Percentiles rank a stretch among this genome's conserved stretches.
Evolutionary conservation across 768 basidiomycete genomes (phyloP).

Genomic region (Termitomyces sp.): DNA sequence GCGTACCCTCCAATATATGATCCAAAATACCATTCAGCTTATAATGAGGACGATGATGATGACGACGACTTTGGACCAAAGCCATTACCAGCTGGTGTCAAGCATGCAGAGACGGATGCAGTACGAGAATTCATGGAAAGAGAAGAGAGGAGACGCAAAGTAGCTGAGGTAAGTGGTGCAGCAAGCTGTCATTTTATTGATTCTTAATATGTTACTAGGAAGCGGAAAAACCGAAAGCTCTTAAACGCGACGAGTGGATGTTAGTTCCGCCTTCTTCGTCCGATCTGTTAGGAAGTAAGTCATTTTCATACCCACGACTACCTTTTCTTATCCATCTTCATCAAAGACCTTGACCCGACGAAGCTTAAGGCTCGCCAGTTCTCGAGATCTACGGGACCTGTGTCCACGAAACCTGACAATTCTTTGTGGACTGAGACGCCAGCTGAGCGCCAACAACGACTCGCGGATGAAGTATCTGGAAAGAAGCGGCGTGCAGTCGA

Average conservation of each 20-base stretch:
- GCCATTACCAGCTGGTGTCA: constrained; percentile 57
- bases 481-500: constrained; percentile 76
- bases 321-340: not conserved
- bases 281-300: constrained; percentile 75
- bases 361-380: constrained; percentile 82
- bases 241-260: constrained; percentile 97
- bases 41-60: constrained; percentile 50
- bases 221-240: constrained; percentile 72
- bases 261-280: constrained; percentile 85
- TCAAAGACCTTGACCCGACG: constrained; percentile 79
- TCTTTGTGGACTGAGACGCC: constrained; percentile 98
- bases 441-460: constrained; percentile 82
- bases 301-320: not conserved
- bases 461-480: constrained; percentile 94
- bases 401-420: constrained; percentile 46
- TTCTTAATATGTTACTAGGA: constrained; percentile 42
- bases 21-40: constrained; percentile 21
- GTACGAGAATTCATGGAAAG: constrained; percentile 82
- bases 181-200: not conserved
- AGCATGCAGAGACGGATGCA: constrained; percentile 51
- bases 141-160: constrained; percentile 74
- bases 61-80: constrained; percentile 86
- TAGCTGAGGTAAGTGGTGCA: constrained; percentile 52
- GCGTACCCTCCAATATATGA: constrained; percentile 34
- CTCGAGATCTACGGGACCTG: constrained; percentile 52